A percentile compares a stretch with the other conserved stretches of the same genome.
These are phyloP conservation scores for Aspergillus tamarii DNA, from an alignment of 2,329 filamentous ascomycete genomes.

Conservation along the genomic window DNA sequence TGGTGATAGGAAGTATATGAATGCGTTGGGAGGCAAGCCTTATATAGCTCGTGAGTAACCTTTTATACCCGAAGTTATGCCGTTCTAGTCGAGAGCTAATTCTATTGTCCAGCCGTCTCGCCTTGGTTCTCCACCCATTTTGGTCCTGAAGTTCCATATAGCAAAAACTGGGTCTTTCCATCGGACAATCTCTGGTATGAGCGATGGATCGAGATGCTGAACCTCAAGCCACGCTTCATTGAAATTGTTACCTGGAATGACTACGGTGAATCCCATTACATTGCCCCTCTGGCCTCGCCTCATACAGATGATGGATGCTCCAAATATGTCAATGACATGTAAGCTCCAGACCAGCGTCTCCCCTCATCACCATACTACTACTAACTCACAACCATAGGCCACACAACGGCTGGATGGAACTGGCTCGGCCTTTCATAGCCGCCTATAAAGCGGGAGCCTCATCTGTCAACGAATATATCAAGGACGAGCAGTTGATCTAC, in stretches of 20 bases:
- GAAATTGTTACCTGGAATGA: slow-evolving; percentile 55
- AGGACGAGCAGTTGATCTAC: slow-evolving; percentile 56
- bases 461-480: slow-evolving; percentile 42
- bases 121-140: slow-evolving; percentile 59
- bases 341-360: not conserved
- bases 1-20: slow-evolving; percentile 39
- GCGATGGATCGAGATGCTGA: slow-evolving; percentile 47
- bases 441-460: slow-evolving; percentile 55
- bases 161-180: slow-evolving; percentile 57
- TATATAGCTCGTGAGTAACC: slow-evolving; percentile 52
- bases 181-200: slow-evolving; percentile 50
- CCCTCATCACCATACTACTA: not conserved
- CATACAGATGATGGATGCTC: slow-evolving; percentile 44
- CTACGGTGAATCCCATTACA: slow-evolving; percentile 60
- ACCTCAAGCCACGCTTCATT: slow-evolving; percentile 51
- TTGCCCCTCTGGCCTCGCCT: slow-evolving; percentile 47
- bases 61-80: too few species aligned
- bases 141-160: slow-evolving; percentile 48
- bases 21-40: slow-evolving; percentile 41
- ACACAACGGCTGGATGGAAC: slow-evolving; percentile 58
- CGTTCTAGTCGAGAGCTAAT: not conserved
- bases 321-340: slow-evolving; percentile 53
- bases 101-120: slow-evolving; percentile 36
- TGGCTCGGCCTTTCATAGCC: slow-evolving; percentile 57
- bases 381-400: slow-evolving; percentile 36